A percentile compares a stretch with the other conserved stretches of the same genome.
These are phyloP conservation scores for Tillandsia fasciculata DNA, from an alignment of 176 grass and related monocot genomes.

Conservation along the genomic window DNA sequence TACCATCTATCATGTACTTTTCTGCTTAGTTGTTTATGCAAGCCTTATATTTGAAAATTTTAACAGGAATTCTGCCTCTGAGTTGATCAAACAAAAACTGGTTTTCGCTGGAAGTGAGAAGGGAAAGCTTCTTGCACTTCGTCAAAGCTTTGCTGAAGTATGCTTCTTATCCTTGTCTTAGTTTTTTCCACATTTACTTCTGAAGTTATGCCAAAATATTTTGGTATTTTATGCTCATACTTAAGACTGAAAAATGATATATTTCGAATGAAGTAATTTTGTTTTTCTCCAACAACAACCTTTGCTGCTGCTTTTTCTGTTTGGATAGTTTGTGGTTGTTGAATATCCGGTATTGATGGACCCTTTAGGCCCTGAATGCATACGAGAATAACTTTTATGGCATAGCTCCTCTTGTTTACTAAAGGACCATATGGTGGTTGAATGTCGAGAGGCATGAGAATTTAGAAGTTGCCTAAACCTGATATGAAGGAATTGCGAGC, in stretches of 20 bases:
- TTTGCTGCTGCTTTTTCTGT: conserved; percentile 4
- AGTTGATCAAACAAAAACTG: conserved; percentile 86
- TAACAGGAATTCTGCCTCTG: conserved; percentile 75
- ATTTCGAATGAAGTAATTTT: neutral
- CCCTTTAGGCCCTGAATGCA: no score
- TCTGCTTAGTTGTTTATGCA: neutral
- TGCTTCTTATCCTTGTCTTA: neutral
- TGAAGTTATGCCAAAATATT: neutral
- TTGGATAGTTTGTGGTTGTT: no score
- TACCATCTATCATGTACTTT: neutral
- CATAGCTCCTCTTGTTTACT: no score
- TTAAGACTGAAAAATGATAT: neutral
- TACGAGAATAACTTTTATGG: no score
- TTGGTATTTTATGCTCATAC: neutral
- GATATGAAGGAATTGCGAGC: no score
- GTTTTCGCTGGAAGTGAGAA: conserved; percentile 90
- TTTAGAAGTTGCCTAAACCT: no score
- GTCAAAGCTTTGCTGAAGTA: conserved; percentile 84
- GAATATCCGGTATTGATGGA: no score
- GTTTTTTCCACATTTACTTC: conserved; percentile 2
- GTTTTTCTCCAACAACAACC: conserved; percentile 1
- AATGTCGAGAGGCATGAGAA: no score
- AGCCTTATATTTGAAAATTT: conserved; percentile 9
- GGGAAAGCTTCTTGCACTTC: conserved; percentile 82
- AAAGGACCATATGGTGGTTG: no score